phyloP scores from a whole-genome alignment of 176 grass and related monocot species.

The Oryza longistaminata region DNA sequence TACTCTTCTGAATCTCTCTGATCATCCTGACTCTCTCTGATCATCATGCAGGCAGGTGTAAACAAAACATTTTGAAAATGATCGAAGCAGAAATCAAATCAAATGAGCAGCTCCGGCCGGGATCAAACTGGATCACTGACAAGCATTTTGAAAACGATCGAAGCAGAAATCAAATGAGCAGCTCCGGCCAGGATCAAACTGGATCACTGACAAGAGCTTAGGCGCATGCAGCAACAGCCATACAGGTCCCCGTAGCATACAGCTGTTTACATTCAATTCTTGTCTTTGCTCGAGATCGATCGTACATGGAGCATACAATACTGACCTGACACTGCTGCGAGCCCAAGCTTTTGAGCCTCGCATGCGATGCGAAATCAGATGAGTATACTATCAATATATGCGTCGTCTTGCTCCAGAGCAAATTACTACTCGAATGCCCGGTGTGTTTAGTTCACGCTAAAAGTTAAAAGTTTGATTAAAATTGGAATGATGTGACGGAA shows the following conservation, averaged over 20 bases:
- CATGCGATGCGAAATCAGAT: neutral
- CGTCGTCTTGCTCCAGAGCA: no score
- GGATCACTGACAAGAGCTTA: neutral
- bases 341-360: neutral
- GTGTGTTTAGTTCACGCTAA: no score
- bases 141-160: neutral
- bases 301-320: conserved; percentile 16
- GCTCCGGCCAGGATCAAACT: neutral
- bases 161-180: neutral
- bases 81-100: neutral
- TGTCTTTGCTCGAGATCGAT: conserved; percentile 21
- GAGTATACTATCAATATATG: neutral
- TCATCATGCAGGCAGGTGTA: neutral
- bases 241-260: conserved; percentile 17
- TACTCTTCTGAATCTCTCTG: neutral
- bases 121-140: neutral
- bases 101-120: neutral
- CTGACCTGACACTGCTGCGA: neutral
- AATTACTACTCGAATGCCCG: no score
- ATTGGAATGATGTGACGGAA: no score
- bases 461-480: no score
- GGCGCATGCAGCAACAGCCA: neutral
- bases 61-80: neutral
- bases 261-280: conserved; percentile 37
- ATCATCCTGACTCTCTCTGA: neutral